Base-by-base conservation (phyloP, 2,329 filamentous ascomycete species). In the Trichoderma pleuroti region DNA sequence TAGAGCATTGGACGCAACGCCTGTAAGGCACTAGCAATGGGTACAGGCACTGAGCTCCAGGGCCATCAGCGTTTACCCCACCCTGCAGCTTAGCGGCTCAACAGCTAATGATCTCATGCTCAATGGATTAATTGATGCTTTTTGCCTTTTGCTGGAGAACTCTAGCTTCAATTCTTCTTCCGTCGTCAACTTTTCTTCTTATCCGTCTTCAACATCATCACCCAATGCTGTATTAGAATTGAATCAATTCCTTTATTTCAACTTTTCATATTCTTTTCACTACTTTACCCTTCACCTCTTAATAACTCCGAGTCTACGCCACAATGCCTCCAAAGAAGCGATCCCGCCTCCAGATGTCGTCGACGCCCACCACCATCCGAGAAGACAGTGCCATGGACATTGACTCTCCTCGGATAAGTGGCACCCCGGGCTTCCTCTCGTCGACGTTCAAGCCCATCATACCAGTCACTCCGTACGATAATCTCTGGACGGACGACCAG, bases 401-500 rank as follows among this genome's bases (percentile, higher is more conserved):
- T 73, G 88, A 87, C 78, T 86, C 86, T 6, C 86, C 87, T 1
- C 80, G 85, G 77, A 75, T 84, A 78, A 77, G 89, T 83, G 84
- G 90, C 79, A 82, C 85, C 4, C 79, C 82, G 9, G 74, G 76
- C 24, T 68, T 39, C n/a, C 39, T 60, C 7, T 73, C 71, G 4
- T 70, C 70, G 18, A 72, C 76, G 8, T 60, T 70, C 54, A 78
- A 77, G 34, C 71, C 74, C 12, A 73, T 72, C 5, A 71, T 71
- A 12, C 74, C 75, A 6, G 74, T 75, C 12, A 63, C 57, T 0
- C 76, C 72, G 62, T 70, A 70, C 49, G 87, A 89, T 70, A 93
- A 95, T 74, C 88, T 91, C 30, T 99, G 96, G 96, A 98, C 94
- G 5, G 94, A 97, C 77, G 95, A 98, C 77, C 96, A 99, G 81